phyloP scores from a whole-genome alignment of 306 rosid genomes.

The Rosa rugosa region DNA sequence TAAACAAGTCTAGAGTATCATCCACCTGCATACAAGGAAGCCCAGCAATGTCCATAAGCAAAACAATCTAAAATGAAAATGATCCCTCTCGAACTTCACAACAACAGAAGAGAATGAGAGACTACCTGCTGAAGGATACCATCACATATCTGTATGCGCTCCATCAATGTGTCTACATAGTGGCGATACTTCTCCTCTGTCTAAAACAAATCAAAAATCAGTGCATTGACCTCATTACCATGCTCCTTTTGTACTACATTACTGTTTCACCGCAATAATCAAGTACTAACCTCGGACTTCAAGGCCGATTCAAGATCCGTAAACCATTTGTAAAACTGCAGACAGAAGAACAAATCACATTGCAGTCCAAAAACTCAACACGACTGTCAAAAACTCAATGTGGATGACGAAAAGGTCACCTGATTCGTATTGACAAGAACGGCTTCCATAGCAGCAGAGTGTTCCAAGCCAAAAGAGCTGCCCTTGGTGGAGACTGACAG shows the following conservation, averaged over 20 bases:
- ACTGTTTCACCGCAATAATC: not conserved
- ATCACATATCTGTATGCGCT: conserved; percentile 90
- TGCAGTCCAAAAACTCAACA: not conserved
- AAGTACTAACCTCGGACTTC: conserved; percentile 85
- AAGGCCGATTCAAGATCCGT: conserved; percentile 92
- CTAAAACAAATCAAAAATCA: conserved; percentile 32
- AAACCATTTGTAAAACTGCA: conserved; percentile 97
- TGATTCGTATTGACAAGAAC: conserved; percentile 89
- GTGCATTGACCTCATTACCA: conserved; percentile 22
- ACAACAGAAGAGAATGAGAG: not conserved
- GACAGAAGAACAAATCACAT: conserved; percentile 6
- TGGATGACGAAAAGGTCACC: conserved; percentile 27
- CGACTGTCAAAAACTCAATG: not conserved
- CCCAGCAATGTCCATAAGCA: conserved; percentile 23
- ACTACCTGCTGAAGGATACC: conserved; percentile 79
- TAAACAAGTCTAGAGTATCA: conserved; percentile 76
- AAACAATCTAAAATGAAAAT: conserved; percentile 11
- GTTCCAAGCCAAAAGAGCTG: conserved; percentile 47
- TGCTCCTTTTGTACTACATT: not conserved
- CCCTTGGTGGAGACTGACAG: conserved; percentile 54
- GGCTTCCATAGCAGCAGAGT: conserved; percentile 56
- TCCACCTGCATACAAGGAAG: conserved; percentile 64
- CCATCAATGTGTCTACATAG: conserved; percentile 78
- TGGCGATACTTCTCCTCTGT: conserved; percentile 97
- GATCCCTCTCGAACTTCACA: not conserved